A percentile compares a stretch with the other conserved stretches of the same genome.
Conservation (phyloP, 441 rosid species). For the Macaranga tanarius region DNA sequence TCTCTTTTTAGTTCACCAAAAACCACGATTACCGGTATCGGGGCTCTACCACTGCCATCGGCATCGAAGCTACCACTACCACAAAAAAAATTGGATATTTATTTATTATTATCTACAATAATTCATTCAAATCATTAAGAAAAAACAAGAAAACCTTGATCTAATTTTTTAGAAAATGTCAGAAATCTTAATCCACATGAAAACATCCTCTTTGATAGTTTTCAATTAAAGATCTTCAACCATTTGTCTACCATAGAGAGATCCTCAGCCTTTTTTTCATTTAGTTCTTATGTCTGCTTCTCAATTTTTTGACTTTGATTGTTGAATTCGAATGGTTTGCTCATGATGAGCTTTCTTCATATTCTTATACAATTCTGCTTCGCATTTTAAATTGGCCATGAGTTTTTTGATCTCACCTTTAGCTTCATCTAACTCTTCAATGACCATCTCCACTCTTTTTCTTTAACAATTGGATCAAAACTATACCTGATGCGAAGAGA, state of each 20-base stretch:
- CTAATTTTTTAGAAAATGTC: too few relatives aligned
- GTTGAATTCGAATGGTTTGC: conserved; percentile 42
- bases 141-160: too few relatives aligned
- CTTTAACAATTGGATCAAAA: conserved; percentile 6
- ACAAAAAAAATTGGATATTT: too few relatives aligned
- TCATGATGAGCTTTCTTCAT: conserved; percentile 55
- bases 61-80: too few relatives aligned
- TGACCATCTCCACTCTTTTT: conserved; percentile 52
- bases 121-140: too few relatives aligned
- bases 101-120: too few relatives aligned
- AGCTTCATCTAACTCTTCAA: conserved; percentile 66
- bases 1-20: too few relatives aligned
- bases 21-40: too few relatives aligned
- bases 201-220: too few relatives aligned
- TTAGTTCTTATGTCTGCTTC: conserved; percentile 47
- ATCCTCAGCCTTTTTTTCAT: conserved; percentile 43
- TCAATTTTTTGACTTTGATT: conserved; percentile 44
- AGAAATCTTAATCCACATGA: too few relatives aligned
- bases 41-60: too few relatives aligned
- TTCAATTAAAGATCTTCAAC: conserved; percentile 51
- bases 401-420: conserved; percentile 72
- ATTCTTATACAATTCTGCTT: conserved; percentile 46
- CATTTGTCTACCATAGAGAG: conserved; percentile 32
- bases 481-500: conserved; percentile 29
- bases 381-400: conserved; percentile 44